Evolutionary conservation across 768 basidiomycete species (phyloP), one percentile per base, ranked within the genome.

Genomic region (Xerocomus brunneocitrinus): DNA sequence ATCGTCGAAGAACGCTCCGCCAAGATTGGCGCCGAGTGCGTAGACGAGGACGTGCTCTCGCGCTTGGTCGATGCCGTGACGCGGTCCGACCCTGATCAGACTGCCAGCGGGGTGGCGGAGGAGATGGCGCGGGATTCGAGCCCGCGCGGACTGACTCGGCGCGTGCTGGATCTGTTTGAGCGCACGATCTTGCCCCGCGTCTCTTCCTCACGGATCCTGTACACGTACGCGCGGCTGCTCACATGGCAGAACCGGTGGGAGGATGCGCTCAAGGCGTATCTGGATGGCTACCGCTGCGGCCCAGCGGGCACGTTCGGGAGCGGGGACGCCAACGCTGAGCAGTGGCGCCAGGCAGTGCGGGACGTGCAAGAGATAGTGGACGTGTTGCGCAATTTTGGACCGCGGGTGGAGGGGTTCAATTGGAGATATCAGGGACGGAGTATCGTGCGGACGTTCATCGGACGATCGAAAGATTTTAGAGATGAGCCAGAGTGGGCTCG

Each of bases 401-500:
- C 90, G 46, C 76, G 79, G 50, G 80, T 79, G 36, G 77, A 68
- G 49, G 72, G 75, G 51, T 69, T 65, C 53, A 87, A 84, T 57
- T 98, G 97, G 97, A 81, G 77, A 68, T 79, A 89, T 62, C 91
- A 95, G 71, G 91, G 84, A 41, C 79, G 87, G 50, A 94, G 91
- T 56, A 76, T 98, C 52, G 79, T 98, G 54, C 77, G 95, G 71
- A 88, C 85, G 48, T 98, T 98, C 71, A 79, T 91, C 71, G 95
- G 89, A 7, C 76, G 90, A 55, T 91, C 90, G 54, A 85, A 76
- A 69, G 90, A 84, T 53, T 98, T 94, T 58, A 89, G 87, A 68
- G 94, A 94, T 48, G 90, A 97, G 67, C 79, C 84, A 4, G 93
- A 92, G 73, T 98, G 89, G 86, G 67, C 74, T 27, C 74, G 76